These are phyloP conservation scores for Cercospora brassicicola DNA, from an alignment of 2,329 filamentous ascomycete species.

Conservation along the genomic window DNA sequence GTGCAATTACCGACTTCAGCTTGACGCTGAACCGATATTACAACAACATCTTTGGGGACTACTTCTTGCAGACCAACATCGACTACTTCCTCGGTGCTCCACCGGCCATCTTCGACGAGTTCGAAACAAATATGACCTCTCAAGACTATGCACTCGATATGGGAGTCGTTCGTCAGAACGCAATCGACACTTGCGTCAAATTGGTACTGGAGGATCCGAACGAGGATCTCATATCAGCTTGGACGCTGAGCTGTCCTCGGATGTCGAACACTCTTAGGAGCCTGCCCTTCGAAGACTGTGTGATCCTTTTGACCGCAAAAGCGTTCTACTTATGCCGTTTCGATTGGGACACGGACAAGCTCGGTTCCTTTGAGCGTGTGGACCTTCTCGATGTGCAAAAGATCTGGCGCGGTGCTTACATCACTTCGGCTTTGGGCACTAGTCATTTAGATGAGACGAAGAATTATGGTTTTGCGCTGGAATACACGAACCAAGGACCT, in stretches of 20 bases:
- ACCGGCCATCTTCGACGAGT: conserved; percentile 84
- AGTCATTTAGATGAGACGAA: conserved; percentile 72
- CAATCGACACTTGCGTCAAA: conserved; percentile 83
- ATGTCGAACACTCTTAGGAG: conserved; percentile 65
- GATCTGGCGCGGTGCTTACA: conserved; percentile 80
- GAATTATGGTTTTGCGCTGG: conserved; percentile 81
- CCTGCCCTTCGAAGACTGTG: conserved; percentile 80
- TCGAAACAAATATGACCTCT: conserved; percentile 89
- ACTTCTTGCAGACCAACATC: conserved; percentile 94
- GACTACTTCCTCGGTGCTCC: conserved; percentile 90
- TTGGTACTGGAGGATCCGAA: conserved; percentile 77
- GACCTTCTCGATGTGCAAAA: conserved; percentile 70
- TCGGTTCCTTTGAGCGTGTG: conserved; percentile 85
- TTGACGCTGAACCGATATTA: conserved; percentile 79
- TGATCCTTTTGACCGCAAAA: conserved; percentile 79
- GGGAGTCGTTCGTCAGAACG: conserved; percentile 77
- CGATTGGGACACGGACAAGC: conserved; percentile 93
- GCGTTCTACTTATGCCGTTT: conserved; percentile 88
- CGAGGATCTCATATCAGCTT: conserved; percentile 84
- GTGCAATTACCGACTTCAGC: conserved; percentile 86
- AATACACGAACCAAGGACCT: conserved; percentile 65
- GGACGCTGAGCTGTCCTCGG: conserved; percentile 80
- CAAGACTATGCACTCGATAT: conserved; percentile 89
- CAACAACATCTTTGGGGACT: conserved; percentile 93
- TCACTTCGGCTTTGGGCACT: conserved; percentile 80